Evolutionary conservation across 1,139 yeast genomes (phyloP).

Genomic region (Blastobotrys capitulatus): DNA sequence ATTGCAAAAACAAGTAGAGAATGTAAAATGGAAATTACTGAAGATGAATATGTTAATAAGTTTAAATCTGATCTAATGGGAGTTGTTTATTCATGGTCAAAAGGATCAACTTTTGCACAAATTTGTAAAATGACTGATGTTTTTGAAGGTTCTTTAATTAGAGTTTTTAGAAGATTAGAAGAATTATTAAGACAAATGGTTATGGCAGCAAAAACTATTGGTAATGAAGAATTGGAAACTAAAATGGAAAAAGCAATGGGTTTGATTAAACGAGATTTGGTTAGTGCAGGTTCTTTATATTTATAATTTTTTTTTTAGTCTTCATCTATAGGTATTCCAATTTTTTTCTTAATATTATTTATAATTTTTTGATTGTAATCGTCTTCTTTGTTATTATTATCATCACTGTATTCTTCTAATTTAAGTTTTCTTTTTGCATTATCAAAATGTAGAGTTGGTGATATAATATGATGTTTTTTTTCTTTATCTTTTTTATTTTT

Average conservation of each 20-base stretch:
- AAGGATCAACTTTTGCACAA: slow-evolving; percentile 92
- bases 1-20: slow-evolving; percentile 87
- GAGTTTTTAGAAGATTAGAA: slow-evolving; percentile 90
- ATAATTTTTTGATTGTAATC: background rate
- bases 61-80: slow-evolving; percentile 95
- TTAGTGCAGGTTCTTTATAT: slow-evolving; percentile 91
- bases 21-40: slow-evolving; percentile 81
- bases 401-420: background rate
- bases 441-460: background rate
- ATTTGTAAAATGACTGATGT: slow-evolving; percentile 99
- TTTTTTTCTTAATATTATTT: background rate
- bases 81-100: slow-evolving; percentile 94
- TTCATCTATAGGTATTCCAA: background rate
- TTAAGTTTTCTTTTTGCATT: background rate
- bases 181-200: slow-evolving; percentile 88
- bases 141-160: slow-evolving; percentile 90
- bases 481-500: background rate
- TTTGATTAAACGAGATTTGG: slow-evolving; percentile 91
- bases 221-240: slow-evolving; percentile 75
- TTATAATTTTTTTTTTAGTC: slow-evolving; percentile 31
- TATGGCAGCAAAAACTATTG: slow-evolving; percentile 87
- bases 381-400: background rate
- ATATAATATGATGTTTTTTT: background rate
- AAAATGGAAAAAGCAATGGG: slow-evolving; percentile 86
- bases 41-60: slow-evolving; percentile 84